Evolutionary conservation across 495 filamentous ascomycete species (phyloP), one percentile per base, ranked within the genome.

Genomic region (Lasiosphaeria miniovina): DNA sequence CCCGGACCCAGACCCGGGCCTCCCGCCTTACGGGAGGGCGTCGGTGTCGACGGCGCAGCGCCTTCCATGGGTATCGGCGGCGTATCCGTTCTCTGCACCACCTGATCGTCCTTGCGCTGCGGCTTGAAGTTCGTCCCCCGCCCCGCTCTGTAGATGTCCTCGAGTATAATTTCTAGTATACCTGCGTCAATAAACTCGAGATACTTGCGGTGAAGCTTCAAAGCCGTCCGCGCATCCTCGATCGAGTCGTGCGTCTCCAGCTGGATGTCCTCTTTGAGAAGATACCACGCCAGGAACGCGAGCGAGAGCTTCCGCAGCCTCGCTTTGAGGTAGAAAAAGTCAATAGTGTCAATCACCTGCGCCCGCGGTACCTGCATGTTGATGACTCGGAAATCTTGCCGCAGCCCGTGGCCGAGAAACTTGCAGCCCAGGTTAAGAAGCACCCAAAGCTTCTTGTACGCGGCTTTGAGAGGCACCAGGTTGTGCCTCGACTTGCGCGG

Each of bases 371-470:
- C 88, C 69, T 96, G 90, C 56, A 99, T 96, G 70, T 99, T 97
- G 75, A 96, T 95, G 53, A 91, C 94, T 41, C 94, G 90, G 76
- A 98, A 99, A 68, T 99, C 94, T 55, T 93, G 92, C 52, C 86
- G 86, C 32, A 99, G 76, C 8, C 92, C 91, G 71, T 99, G 94
- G 7, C 94, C 94, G 35, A 99, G 85, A 72, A 99, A 99, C 49
- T 89, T 79, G 74, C 90, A 96, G 35, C 95, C 94, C 2, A 97
- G 81, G 69, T 99, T 98, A 8, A 98, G 83, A 7, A 99, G 84
- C 11, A 98, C 82, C 94, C 94, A 99, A 35, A 99, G 85, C 68
- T 96, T 96, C 70, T 98, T 99, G 78, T 98, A 98, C 7, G 92
- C 93, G 15, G 86, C 83, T 71, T 98, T 99, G 35, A 97, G 80